Conservation (phyloP, 108 stramenopile genomes). For the Skeletonema menzelii region DNA sequence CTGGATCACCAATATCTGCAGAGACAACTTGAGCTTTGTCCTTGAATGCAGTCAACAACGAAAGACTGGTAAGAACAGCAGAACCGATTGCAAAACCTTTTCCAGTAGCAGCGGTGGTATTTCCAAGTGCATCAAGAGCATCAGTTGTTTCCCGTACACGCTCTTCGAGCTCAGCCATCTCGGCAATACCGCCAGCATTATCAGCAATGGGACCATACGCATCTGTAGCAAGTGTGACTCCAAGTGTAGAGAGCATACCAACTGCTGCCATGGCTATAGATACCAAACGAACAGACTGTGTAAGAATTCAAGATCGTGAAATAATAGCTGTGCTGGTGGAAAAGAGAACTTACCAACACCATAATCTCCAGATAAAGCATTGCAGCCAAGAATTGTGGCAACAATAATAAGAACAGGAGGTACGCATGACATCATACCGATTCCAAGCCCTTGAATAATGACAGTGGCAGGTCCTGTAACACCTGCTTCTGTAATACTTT, state of each 20-base stretch:
- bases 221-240: constrained; percentile 92
- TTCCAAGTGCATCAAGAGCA: constrained; percentile 94
- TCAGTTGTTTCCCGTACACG: constrained; percentile 92
- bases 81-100: constrained; percentile 98
- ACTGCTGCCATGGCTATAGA: constrained; percentile 85
- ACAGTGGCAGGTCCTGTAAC: constrained; percentile 92
- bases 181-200: constrained; percentile 96
- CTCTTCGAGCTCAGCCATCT: constrained; percentile 90
- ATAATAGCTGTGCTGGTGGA: neutral
- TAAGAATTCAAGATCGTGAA: neutral
- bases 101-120: constrained; percentile 96
- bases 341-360: constrained; percentile 55
- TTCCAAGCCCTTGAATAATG: constrained; percentile 93
- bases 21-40: constrained; percentile 40
- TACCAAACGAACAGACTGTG: neutral
- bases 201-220: constrained; percentile 96
- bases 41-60: constrained; percentile 90
- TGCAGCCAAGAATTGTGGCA: constrained; percentile 79
- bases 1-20: constrained; percentile 80
- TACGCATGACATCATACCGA: constrained; percentile 89
- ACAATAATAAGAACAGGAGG: constrained; percentile 89
- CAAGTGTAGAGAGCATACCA: constrained; percentile 93
- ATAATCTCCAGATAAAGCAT: constrained; percentile 81
- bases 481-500: constrained; percentile 86
- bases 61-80: constrained; percentile 91